Evolutionary conservation across 768 basidiomycete genomes (phyloP).

Genomic region (Suillus paluster): DNA sequence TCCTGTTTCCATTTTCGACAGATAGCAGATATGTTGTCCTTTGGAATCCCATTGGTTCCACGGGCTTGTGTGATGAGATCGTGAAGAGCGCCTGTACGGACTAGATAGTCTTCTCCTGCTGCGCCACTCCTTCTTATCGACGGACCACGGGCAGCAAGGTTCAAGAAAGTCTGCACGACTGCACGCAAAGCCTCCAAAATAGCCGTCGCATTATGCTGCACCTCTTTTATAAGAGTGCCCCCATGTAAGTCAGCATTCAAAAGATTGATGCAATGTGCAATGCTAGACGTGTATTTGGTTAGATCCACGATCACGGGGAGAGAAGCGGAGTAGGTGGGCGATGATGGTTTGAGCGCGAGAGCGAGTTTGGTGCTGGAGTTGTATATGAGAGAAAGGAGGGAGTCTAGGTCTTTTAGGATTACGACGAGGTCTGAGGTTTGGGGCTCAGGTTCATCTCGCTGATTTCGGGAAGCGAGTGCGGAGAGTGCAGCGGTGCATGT

Average conservation of each 20-base stretch:
- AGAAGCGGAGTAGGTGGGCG: constrained; percentile 56
- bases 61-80: constrained; percentile 59
- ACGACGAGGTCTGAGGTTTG: constrained; percentile 36
- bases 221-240: constrained; percentile 49
- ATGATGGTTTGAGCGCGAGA: constrained; percentile 62
- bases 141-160: constrained; percentile 31
- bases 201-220: constrained; percentile 41
- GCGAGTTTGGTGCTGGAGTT: constrained; percentile 62
- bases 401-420: constrained; percentile 58
- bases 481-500: constrained; percentile 26
- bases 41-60: constrained; percentile 51
- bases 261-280: constrained; percentile 54
- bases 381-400: constrained; percentile 63
- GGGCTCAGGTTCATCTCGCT: not conserved
- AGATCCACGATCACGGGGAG: constrained; percentile 58
- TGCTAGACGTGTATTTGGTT: constrained; percentile 48
- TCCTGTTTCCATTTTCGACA: constrained; percentile 54
- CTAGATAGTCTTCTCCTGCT: constrained; percentile 53
- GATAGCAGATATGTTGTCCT: constrained; percentile 62
- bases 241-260: constrained; percentile 49
- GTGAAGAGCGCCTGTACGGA: constrained; percentile 63
- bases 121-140: constrained; percentile 25
- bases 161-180: constrained; percentile 49
- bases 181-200: constrained; percentile 49
- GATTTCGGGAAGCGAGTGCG: constrained; percentile 8